Conservation (phyloP, 352 stramenopile species). For the Vaucheria bursata region DNA sequence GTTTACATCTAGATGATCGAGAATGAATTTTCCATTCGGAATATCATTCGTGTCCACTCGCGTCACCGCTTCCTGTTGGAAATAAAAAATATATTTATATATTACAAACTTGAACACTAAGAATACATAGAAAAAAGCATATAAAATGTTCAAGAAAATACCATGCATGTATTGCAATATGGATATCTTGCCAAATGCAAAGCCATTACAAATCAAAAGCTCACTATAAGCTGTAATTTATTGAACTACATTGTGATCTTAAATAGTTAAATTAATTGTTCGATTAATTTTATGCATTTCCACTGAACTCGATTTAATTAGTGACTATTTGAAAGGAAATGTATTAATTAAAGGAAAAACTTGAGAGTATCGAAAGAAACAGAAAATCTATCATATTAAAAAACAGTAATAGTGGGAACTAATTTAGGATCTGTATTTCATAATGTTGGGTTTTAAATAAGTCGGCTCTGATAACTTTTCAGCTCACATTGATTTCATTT, state of each 20-base stretch:
- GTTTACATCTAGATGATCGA: background rate
- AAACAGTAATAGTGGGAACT: too few species aligned
- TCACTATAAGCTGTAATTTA: background rate
- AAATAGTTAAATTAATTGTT: too few species aligned
- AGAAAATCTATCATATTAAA: too few species aligned
- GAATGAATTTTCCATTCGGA: slow-evolving; percentile 24
- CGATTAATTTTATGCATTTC: too few species aligned
- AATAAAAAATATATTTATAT: background rate
- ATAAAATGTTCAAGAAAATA: background rate
- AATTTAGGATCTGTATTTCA: too few species aligned
- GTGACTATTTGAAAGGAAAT: too few species aligned
- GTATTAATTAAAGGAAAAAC: too few species aligned
- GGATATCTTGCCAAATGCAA: background rate
- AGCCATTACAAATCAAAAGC: background rate
- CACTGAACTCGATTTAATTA: too few species aligned
- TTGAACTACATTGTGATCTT: background rate
- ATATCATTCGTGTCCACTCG: slow-evolving; percentile 38
- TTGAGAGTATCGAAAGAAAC: too few species aligned
- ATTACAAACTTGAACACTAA: background rate
- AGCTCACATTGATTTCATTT: too few species aligned
- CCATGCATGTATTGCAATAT: background rate
- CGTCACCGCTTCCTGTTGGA: slow-evolving; percentile 16
- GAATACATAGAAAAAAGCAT: background rate
- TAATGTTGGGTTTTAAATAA: too few species aligned
- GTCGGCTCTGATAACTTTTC: too few species aligned